Evolutionary conservation across 148 eudicot species (phyloP), one percentile per base, ranked within the genome.

Genomic region (Rhododendron griersonianum): DNA sequence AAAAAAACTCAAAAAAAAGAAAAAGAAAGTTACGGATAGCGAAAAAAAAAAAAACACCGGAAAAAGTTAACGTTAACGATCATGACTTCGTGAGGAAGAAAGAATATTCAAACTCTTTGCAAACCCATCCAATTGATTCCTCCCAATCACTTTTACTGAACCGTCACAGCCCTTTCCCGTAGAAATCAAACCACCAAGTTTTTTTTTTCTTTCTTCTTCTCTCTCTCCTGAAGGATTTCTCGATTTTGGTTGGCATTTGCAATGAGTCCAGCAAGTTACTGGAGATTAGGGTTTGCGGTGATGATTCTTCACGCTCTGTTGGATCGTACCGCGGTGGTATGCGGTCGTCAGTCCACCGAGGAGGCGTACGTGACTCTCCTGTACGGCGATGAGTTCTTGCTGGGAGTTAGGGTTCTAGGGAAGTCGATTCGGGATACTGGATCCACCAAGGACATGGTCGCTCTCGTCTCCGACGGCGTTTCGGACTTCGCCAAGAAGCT

Each of bases 401-500:
- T 96, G 86, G 98, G 98, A 18, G 98, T 93, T 81, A 88, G 98
- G 81, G 98, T 96, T 48, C 84, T 96, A 16, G 98, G 98, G 41
- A 94, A 93, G 84, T 96, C 98, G 14, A 96, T 96, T 80, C 88
- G 89, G 8, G 96, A 96, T 67, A 93, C 94, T 0, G 92, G 94
- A 47, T 92, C 98, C 7, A 88, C 88, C 44, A 94, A 93, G 87
- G 96, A 96, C 51, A 94, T 94, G 95, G 98, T 96, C 35, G 95
- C 91, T 90, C 87, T 96, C 86, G 98, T 96, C 35, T 96, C 98
- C 84, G 98, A 96, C 85, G 98, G 98, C 48, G 98, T 96, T 30
- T 96, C 98, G 59, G 92, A 92, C 51, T 96, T 89, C 81, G 93
- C 95, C 78, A 96, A 90, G 82, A 75, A 88, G 81, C 95, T 96